Evolutionary conservation across 768 basidiomycete genomes (phyloP).

Genomic region (Tulasnella sp.): DNA sequence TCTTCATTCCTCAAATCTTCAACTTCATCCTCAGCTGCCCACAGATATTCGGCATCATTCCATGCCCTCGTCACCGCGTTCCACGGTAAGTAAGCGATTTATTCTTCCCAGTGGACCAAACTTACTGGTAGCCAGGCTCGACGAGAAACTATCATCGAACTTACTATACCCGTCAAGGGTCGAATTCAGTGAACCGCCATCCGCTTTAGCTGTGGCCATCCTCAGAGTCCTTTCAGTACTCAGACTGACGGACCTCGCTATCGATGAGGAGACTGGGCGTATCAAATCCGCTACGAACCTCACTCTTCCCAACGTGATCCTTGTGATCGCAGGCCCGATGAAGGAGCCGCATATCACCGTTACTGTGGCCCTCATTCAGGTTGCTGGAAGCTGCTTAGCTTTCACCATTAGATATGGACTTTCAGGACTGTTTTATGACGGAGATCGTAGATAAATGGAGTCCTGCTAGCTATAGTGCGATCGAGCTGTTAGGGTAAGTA

Average conservation of each 20-base stretch:
- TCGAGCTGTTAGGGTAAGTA: no score
- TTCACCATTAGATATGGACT: constrained; percentile 86
- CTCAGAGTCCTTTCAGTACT: constrained; percentile 51
- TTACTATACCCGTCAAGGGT: constrained; percentile 58
- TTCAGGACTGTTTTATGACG: constrained; percentile 83
- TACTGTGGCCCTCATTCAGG: constrained; percentile 62
- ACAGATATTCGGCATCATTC: constrained; percentile 86
- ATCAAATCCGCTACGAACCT: constrained; percentile 75
- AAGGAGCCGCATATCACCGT: constrained; percentile 68
- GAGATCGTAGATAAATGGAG: constrained; percentile 53
- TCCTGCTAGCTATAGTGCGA: background rate
- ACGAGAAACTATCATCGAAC: constrained; percentile 44
- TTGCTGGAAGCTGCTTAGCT: constrained; percentile 64
- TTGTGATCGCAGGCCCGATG: constrained; percentile 75
- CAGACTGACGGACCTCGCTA: constrained; percentile 53
- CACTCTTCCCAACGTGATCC: constrained; percentile 79
- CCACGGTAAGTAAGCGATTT: constrained; percentile 48
- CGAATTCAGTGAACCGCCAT: constrained; percentile 47
- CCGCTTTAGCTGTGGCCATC: constrained; percentile 38
- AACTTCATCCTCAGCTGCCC: constrained; percentile 93
- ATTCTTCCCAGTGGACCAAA: background rate
- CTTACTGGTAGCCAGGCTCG: constrained; percentile 54
- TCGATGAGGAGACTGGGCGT: constrained; percentile 36
- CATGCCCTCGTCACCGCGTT: constrained; percentile 88
- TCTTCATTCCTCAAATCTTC: constrained; percentile 97